phyloP scores from a whole-genome alignment of 1,139 yeast species.

The Yarrowia galli region DNA sequence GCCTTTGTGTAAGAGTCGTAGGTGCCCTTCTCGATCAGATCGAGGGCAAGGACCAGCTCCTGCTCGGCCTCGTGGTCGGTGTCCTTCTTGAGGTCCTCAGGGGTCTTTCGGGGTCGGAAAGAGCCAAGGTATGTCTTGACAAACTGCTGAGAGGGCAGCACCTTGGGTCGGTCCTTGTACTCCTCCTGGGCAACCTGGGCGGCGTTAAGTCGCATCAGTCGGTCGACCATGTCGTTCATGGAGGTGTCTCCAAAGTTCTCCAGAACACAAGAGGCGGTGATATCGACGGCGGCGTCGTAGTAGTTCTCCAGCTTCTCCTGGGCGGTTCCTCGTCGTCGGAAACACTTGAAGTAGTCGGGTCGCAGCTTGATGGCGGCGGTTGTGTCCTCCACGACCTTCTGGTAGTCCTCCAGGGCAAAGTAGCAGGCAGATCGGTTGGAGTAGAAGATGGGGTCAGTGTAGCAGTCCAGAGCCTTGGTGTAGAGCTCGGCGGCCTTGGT shows the following conservation, averaged over 20 bases:
- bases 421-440: conserved; percentile 94
- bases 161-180: conserved; percentile 59
- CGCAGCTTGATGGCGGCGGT: conserved; percentile 79
- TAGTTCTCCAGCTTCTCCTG: conserved; percentile 80
- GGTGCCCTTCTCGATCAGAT: conserved; percentile 67
- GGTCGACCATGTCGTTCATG: conserved; percentile 82
- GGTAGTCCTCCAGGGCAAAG: conserved; percentile 75
- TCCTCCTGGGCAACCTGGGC: conserved; percentile 65
- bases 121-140: conserved; percentile 87
- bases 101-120: conserved; percentile 55
- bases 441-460: conserved; percentile 85
- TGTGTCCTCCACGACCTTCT: conserved; percentile 82
- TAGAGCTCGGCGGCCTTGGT: conserved; percentile 78
- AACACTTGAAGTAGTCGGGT: conserved; percentile 86
- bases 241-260: conserved; percentile 71
- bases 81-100: conserved; percentile 55
- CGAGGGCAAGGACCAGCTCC: conserved; percentile 72
- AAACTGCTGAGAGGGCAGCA: conserved; percentile 85
- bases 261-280: conserved; percentile 67
- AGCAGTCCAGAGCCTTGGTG: conserved; percentile 73
- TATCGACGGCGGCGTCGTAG: conserved; percentile 88
- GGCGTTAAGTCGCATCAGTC: conserved; percentile 70
- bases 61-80: conserved; percentile 66
- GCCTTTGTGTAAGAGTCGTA: conserved; percentile 78
- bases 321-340: conserved; percentile 61